Conservation (phyloP, 1,284 basidiomycete species). For the Filobasidium uniguttulatum region DNA sequence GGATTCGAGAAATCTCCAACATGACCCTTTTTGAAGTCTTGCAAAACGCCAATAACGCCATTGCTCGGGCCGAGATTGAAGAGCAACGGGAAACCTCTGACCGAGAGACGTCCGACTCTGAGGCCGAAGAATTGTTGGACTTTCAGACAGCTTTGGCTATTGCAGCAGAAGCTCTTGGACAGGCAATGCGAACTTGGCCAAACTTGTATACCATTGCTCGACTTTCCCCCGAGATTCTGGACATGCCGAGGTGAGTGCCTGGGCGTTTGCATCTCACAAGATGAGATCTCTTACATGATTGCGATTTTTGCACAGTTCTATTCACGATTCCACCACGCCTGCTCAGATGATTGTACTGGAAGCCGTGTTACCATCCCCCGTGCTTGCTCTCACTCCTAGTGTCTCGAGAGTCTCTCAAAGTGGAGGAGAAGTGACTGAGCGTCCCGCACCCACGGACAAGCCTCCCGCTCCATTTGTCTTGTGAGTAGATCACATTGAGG, state of each 20-base stretch:
- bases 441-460: slow-evolving; percentile 32
- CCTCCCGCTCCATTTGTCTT: slow-evolving; percentile 40
- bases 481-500: neutral
- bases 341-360: slow-evolving; percentile 40
- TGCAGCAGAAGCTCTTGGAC: slow-evolving; percentile 39
- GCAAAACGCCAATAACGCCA: slow-evolving; percentile 34
- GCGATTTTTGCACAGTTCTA: slow-evolving; percentile 16
- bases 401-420: slow-evolving; percentile 30
- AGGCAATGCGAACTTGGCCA: slow-evolving; percentile 39
- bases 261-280: too few species aligned
- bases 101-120: slow-evolving; percentile 20
- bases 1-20: slow-evolving; percentile 36
- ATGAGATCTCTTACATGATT: slow-evolving; percentile 25
- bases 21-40: slow-evolving; percentile 39
- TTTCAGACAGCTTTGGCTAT: slow-evolving; percentile 41
- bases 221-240: slow-evolving; percentile 41
- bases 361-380: slow-evolving; percentile 38
- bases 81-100: slow-evolving; percentile 22
- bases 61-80: slow-evolving; percentile 25
- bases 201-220: slow-evolving; percentile 36
- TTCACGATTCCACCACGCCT: slow-evolving; percentile 28
- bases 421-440: slow-evolving; percentile 14
- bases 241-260: slow-evolving; percentile 36
- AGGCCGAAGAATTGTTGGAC: slow-evolving; percentile 38
- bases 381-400: slow-evolving; percentile 25